These are phyloP conservation scores for Nakaseomyces sp. DNA, from an alignment of 1,139 yeast genomes.

Conservation along the genomic window DNA sequence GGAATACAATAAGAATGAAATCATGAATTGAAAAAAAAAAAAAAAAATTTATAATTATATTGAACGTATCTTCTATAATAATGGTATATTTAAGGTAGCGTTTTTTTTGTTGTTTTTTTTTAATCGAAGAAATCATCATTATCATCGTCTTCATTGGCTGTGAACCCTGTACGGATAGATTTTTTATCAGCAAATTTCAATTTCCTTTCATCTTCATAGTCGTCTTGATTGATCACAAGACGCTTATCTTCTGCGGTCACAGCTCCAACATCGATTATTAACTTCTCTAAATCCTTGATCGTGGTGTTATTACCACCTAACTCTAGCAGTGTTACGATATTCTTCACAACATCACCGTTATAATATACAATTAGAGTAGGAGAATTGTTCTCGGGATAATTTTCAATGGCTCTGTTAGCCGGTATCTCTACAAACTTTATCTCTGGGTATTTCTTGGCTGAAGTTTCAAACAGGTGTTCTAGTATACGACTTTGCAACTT, in stretches of 20 bases:
- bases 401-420: slow-evolving; percentile 81
- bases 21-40: too few species aligned
- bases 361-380: slow-evolving; percentile 83
- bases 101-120: background rate
- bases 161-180: slow-evolving; percentile 35
- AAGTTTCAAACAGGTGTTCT: slow-evolving; percentile 41
- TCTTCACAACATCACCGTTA: slow-evolving; percentile 67
- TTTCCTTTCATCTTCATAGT: slow-evolving; percentile 46
- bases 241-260: slow-evolving; percentile 60
- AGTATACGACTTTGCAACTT: slow-evolving; percentile 67
- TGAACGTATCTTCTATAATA: background rate
- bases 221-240: slow-evolving; percentile 53
- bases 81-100: too few species aligned
- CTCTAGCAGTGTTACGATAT: slow-evolving; percentile 66
- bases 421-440: slow-evolving; percentile 86
- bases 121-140: slow-evolving; percentile 39
- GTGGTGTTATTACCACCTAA: slow-evolving; percentile 78
- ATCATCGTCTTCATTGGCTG: slow-evolving; percentile 37
- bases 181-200: slow-evolving; percentile 46
- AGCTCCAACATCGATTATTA: slow-evolving; percentile 57
- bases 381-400: slow-evolving; percentile 80
- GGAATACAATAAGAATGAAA: too few species aligned
- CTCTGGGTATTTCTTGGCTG: slow-evolving; percentile 61
- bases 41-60: background rate
- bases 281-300: slow-evolving; percentile 57